Conservation (phyloP, 495 filamentous ascomycete species). For the Staphylotrichum tortipilum region DNA sequence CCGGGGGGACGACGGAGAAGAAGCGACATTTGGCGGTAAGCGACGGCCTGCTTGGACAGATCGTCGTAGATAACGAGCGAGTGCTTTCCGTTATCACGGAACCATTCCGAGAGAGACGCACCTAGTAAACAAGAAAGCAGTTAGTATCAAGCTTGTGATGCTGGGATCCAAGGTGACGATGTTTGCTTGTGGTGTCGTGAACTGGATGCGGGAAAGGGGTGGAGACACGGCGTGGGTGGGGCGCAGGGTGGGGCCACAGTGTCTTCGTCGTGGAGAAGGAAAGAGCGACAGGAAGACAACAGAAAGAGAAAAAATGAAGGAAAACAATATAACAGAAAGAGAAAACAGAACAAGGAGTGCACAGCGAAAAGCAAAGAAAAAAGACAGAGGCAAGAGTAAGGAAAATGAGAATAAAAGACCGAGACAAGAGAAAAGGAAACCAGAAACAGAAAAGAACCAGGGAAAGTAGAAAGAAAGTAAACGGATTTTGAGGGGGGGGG, state of each 20-base stretch:
- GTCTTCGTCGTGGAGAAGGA: too few species aligned
- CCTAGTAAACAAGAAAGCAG: background rate
- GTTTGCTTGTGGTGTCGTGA: background rate
- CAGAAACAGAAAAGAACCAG: background rate
- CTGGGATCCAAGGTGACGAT: background rate
- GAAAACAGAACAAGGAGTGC: background rate
- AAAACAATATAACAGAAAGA: too few species aligned
- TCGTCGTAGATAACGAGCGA: conserved; percentile 92
- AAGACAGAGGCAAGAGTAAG: background rate
- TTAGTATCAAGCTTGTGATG: background rate
- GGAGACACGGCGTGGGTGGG: background rate
- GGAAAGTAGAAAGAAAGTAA: background rate
- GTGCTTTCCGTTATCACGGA: conserved; percentile 89
- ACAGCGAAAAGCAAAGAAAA: background rate
- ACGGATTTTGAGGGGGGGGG: background rate
- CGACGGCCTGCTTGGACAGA: conserved; percentile 97
- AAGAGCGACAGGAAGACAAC: background rate
- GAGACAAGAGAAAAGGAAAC: background rate
- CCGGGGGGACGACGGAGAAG: conserved; percentile 97
- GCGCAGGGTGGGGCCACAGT: too few species aligned
- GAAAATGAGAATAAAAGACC: background rate
- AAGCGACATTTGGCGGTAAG: conserved; percentile 99
- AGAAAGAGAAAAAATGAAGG: background rate
- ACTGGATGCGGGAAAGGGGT: background rate
- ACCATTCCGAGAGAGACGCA: conserved; percentile 72